Conservation (phyloP, 345 rosid species). For the Murraya paniculata region DNA sequence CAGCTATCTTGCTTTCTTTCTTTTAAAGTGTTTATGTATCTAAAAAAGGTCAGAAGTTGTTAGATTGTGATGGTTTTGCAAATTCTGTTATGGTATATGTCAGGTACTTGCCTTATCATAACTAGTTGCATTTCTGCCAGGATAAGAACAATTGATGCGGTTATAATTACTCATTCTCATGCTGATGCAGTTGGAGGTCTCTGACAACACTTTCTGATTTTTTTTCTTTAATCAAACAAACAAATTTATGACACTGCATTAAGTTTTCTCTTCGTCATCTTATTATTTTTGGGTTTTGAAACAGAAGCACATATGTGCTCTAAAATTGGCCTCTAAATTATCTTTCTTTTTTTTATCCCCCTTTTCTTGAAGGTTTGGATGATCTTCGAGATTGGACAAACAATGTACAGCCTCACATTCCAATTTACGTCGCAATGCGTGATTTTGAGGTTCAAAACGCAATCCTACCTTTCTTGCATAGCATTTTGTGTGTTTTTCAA, state of each 20-base stretch:
- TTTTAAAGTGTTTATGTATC: not conserved
- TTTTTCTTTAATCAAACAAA: slow-evolving; percentile 13
- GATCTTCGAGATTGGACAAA: slow-evolving; percentile 99
- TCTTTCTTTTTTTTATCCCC: slow-evolving; percentile 10
- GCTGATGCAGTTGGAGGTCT: slow-evolving; percentile 99
- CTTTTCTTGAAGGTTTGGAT: slow-evolving; percentile 63
- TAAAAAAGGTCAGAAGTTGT: not conserved
- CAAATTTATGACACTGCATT: slow-evolving; percentile 10
- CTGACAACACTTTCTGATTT: slow-evolving; percentile 44
- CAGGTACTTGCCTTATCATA: slow-evolving; percentile 27
- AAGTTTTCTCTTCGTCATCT: slow-evolving; percentile 12
- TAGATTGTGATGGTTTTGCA: slow-evolving; percentile 11
- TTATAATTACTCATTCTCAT: slow-evolving; percentile 96
- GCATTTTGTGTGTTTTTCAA: not conserved
- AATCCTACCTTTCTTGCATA: not conserved
- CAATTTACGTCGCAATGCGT: slow-evolving; percentile 73
- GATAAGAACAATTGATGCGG: slow-evolving; percentile 98
- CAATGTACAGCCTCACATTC: slow-evolving; percentile 75
- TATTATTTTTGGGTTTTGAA: not conserved
- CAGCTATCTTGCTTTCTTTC: not conserved
- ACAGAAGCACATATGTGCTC: slow-evolving; percentile 3
- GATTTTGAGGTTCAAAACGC: slow-evolving; percentile 65
- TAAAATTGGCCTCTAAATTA: slow-evolving; percentile 10
- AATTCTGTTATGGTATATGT: slow-evolving; percentile 19
- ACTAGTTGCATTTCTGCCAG: slow-evolving; percentile 67